Evolutionary conservation across 1,139 yeast species (phyloP).

Genomic region (Debaryomyces sp.): DNA sequence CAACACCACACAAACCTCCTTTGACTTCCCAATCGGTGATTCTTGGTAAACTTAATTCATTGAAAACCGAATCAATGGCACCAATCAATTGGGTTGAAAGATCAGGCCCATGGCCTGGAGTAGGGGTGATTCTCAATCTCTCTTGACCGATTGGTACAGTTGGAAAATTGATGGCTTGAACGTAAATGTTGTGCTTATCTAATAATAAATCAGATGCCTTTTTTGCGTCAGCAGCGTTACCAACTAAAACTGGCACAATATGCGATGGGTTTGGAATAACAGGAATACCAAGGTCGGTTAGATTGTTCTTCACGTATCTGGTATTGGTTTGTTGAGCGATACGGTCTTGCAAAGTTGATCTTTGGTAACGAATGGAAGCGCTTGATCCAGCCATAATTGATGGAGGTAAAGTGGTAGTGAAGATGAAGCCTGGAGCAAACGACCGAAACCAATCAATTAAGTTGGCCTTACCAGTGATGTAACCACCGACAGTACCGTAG

Average conservation of each 20-base stretch:
- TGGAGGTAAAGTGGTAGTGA: constrained; percentile 96
- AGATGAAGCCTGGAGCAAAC: constrained; percentile 95
- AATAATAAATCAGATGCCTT: constrained; percentile 86
- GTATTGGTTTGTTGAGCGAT: constrained; percentile 85
- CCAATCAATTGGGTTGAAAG: constrained; percentile 73
- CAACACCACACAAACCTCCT: constrained; percentile 93
- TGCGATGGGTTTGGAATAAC: constrained; percentile 98
- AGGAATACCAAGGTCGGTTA: constrained; percentile 79
- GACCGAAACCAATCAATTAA: constrained; percentile 96
- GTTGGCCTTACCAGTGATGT: constrained; percentile 83
- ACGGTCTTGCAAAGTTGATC: constrained; percentile 76
- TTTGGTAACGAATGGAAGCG: constrained; percentile 83
- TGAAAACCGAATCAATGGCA: constrained; percentile 82
- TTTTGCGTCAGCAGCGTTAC: constrained; percentile 92
- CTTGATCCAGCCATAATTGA: constrained; percentile 96
- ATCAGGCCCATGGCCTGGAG: constrained; percentile 90
- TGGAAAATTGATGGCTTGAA: constrained; percentile 98
- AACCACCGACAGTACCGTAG: constrained; percentile 96
- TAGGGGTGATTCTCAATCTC: constrained; percentile 94
- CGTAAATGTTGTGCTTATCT: constrained; percentile 84
- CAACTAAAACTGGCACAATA: constrained; percentile 92
- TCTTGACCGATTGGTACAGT: constrained; percentile 96
- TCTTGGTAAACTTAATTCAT: constrained; percentile 72
- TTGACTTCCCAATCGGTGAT: constrained; percentile 72
- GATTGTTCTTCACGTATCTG: constrained; percentile 75